Evolutionary conservation across 2,329 filamentous ascomycete genomes (phyloP), one percentile per base, ranked within the genome.

Genomic region (Macrophomina tecta): DNA sequence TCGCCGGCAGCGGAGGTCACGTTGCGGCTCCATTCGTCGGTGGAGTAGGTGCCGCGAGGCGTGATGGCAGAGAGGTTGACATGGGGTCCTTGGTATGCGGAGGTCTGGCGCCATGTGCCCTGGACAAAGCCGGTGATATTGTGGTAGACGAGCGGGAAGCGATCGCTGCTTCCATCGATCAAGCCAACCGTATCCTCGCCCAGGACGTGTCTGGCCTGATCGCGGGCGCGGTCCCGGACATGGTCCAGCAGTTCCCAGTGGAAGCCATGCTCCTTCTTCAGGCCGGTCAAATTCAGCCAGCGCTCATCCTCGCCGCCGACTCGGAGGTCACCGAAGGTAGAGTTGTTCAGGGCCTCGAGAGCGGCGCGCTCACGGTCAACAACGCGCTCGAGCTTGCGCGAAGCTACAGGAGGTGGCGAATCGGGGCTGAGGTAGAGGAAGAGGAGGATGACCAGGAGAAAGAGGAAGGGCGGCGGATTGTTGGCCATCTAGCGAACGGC

Each of bases 81-180:
- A 12, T 53, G 65, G 9, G 65, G 65, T 11, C 65, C 65, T 9
- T 30, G 16, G 30, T 63, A 67, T 36, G 16, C 46, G 16, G 38
- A 42, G n/a, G 75, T 75, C 45, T 88, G 87, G 65, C 89, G 82
- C 91, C 92, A 97, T 67, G 89, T 83, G n/a, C 93, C 93, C 56
- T 88, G 86, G 45, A 96, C 83, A 38, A 89, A 89, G 4, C 93
- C 91, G 1, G 92, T 93, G 5, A 91, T 86, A 75, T 96, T 94
- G 74, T 86, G 86, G 84, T 94, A 97, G 5, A 67, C 28, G 5
- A 55, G 56, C 40, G 65, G 65, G n/a, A 46, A 53, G 16, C 38
- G 49, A 18, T 55, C 56, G 40, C 56, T 56, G 49, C 38, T 58
- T 28, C 56, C 65, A 9, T 67, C 56, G 14, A 67, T 53, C 42